These are phyloP conservation scores for Colletotrichum gloeosporioides DNA, from an alignment of 2,329 filamentous ascomycete genomes.

Conservation along the genomic window DNA sequence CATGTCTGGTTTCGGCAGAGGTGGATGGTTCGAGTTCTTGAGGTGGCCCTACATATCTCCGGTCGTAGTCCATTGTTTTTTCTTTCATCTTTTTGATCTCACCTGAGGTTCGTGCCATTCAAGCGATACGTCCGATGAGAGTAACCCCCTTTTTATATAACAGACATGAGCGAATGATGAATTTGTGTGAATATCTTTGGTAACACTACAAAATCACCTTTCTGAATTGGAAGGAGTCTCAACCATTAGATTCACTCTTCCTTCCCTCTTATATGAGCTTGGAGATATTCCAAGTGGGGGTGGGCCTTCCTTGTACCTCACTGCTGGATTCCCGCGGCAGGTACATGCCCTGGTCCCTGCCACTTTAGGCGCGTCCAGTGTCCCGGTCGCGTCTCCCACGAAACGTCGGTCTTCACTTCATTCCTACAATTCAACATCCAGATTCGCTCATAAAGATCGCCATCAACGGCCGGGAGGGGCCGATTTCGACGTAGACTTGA, in stretches of 20 bases:
- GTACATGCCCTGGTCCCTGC: not conserved
- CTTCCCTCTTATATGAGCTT: not conserved
- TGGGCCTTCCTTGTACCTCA: not conserved
- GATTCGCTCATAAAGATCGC: not conserved
- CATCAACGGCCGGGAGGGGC: not conserved
- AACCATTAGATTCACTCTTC: not conserved
- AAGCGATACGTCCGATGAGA: not conserved
- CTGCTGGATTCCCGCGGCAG: not conserved
- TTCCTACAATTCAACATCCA: not conserved
- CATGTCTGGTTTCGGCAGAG: not conserved
- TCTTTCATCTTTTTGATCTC: not conserved
- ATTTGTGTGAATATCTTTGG: too few species aligned
- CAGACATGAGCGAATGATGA: too few species aligned
- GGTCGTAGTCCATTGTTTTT: not conserved
- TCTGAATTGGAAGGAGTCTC: not conserved
- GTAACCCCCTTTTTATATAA: not conserved
- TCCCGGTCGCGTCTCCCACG: not conserved
- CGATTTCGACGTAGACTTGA: not conserved
- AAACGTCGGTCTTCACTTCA: not conserved
- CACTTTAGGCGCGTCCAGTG: not conserved
- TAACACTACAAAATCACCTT: not conserved
- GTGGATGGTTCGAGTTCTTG: not conserved
- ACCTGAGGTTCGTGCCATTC: accelerated
- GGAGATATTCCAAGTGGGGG: not conserved
- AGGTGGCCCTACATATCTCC: not conserved